phyloP scores from a whole-genome alignment of 345 rosid species.

The Microthlaspi erraticum region DNA sequence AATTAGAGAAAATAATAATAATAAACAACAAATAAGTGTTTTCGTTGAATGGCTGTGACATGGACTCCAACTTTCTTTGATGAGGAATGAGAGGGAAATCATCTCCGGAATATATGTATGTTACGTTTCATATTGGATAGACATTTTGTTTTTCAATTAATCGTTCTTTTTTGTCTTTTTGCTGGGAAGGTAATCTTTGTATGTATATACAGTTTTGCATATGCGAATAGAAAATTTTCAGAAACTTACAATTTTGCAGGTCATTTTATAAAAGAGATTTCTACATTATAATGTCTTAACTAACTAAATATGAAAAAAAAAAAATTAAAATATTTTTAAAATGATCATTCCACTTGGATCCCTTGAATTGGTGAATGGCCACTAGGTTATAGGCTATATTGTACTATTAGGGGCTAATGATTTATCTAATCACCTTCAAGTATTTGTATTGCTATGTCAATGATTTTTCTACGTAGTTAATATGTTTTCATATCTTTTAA shows the following conservation, averaged over 20 bases:
- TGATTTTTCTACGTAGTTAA: neutral
- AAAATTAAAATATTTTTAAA: too few species aligned
- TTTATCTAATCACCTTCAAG: constrained; percentile 45
- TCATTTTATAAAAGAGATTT: neutral
- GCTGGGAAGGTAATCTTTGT: constrained; percentile 21
- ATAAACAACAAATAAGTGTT: constrained; percentile 3
- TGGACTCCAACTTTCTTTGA: constrained; percentile 66
- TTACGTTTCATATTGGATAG: constrained; percentile 28
- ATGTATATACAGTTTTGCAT: constrained; percentile 5
- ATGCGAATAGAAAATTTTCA: constrained; percentile 7
- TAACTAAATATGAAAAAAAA: neutral
- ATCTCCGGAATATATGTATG: constrained; percentile 36
- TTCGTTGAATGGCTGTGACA: constrained; percentile 65
- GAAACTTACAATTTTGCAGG: neutral
- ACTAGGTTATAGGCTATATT: constrained; percentile 24
- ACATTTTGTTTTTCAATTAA: constrained; percentile 6
- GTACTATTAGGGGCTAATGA: constrained; percentile 34
- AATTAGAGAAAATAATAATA: neutral
- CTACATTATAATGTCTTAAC: neutral
- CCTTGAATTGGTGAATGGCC: constrained; percentile 39
- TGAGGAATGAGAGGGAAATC: constrained; percentile 64
- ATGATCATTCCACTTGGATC: constrained; percentile 20
- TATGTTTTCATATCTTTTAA: neutral
- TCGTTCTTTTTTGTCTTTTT: constrained; percentile 15
- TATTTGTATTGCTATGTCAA: constrained; percentile 20